Percentiles rank a stretch among this genome's conserved stretches.
Evolutionary conservation across 208 protist genomes (phyloP).

Genomic region (Crithidia sp.): DNA sequence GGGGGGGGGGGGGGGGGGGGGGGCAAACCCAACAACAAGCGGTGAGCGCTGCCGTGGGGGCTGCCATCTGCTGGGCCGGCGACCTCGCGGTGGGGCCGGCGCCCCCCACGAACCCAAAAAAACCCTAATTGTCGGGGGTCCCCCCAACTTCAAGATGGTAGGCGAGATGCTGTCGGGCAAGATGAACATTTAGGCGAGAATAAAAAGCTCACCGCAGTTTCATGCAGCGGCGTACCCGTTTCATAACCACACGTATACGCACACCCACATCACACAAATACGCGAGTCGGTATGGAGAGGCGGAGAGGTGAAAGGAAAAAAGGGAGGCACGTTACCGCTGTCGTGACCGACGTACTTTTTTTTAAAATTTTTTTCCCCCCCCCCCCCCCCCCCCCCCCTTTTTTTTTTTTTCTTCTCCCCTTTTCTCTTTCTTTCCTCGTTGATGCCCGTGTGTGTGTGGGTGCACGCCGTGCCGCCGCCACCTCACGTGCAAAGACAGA

Average conservation of each 20-base stretch:
- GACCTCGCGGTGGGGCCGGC: conserved; percentile 44
- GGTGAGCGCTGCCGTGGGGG: conserved; percentile 26
- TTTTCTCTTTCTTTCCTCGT: background rate
- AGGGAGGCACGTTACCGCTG: background rate
- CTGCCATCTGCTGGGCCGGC: conserved; percentile 48
- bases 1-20: too few species aligned
- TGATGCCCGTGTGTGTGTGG: background rate
- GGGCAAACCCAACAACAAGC: conserved; percentile 8
- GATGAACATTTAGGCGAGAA: conserved; percentile 37
- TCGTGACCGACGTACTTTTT: too few species aligned
- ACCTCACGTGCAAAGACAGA: too few species aligned
- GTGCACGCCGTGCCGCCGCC: too few species aligned
- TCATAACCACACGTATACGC: background rate
- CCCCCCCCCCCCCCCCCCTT: too few species aligned
- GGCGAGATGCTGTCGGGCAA: conserved; percentile 50
- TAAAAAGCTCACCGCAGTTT: too few species aligned
- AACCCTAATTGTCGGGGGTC: too few species aligned
- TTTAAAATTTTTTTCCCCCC: too few species aligned
- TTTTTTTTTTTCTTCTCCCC: background rate
- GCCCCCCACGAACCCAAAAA: too few species aligned
- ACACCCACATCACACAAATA: background rate
- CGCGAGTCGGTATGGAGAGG: too few species aligned
- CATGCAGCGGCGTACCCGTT: too few species aligned
- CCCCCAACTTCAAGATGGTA: conserved; percentile 63
- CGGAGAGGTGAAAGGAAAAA: background rate